These are phyloP conservation scores for Starmerella stigmatis DNA, from an alignment of 805 yeast genomes.

Conservation along the genomic window DNA sequence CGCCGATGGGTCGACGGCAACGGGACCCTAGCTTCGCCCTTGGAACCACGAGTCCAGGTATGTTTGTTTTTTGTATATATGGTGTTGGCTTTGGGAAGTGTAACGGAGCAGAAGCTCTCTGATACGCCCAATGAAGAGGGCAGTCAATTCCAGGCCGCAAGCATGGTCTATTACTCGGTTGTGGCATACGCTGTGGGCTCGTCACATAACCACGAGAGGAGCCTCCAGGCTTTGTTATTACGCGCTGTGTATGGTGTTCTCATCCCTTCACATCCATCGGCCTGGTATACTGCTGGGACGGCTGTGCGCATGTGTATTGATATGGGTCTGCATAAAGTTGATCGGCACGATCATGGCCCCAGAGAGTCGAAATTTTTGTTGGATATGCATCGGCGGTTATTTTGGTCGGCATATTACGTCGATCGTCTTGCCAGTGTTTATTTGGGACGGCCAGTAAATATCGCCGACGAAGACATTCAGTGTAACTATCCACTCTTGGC, in stretches of 20 bases:
- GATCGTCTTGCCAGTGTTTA: slow-evolving; percentile 82
- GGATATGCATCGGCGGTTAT: slow-evolving; percentile 64
- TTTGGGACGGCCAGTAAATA: slow-evolving; percentile 78
- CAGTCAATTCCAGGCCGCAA: slow-evolving; percentile 53
- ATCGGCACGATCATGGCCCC: slow-evolving; percentile 11
- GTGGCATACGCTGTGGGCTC: slow-evolving; percentile 4
- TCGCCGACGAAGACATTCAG: slow-evolving; percentile 68
- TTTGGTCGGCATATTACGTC: slow-evolving; percentile 82
- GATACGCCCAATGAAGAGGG: slow-evolving; percentile 30
- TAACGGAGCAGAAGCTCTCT: slow-evolving; percentile 57
- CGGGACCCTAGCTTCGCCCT: slow-evolving; percentile 15
- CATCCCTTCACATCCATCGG: slow-evolving; percentile 85
- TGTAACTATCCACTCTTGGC: slow-evolving; percentile 61
- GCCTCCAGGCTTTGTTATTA: slow-evolving; percentile 60
- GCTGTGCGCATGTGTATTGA: slow-evolving; percentile 74
- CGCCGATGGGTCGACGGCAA: slow-evolving; percentile 18
- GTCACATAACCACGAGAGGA: slow-evolving; percentile 48
- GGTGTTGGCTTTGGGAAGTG: slow-evolving; percentile 70
- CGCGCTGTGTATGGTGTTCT: slow-evolving; percentile 64
- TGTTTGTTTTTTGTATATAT: slow-evolving; percentile 58
- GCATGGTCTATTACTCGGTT: slow-evolving; percentile 40
- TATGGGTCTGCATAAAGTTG: slow-evolving; percentile 70
- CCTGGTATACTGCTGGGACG: slow-evolving; percentile 83
- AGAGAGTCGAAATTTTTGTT: slow-evolving; percentile 42
- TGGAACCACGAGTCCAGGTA: slow-evolving; percentile 18